Evolutionary conservation across 1,284 basidiomycete species (phyloP).

Genomic region (Naganishia sp.): DNA sequence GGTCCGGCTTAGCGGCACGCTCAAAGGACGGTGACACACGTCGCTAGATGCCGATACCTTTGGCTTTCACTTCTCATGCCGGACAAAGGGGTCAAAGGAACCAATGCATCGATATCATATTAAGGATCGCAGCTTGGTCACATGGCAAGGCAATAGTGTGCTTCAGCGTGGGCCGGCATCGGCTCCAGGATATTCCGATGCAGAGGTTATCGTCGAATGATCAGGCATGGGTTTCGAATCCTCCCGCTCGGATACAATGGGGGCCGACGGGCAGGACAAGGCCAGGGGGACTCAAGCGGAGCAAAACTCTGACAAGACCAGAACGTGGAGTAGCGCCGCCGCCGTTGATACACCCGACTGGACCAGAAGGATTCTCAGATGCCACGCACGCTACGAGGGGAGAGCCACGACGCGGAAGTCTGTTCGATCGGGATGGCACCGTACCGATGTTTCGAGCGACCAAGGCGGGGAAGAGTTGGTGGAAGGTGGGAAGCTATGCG

Average conservation of each 20-base stretch:
- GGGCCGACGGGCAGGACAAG: conserved; percentile 7
- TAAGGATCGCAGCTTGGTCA: no score
- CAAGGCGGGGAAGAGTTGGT: conserved; percentile 15
- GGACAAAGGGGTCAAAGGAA: no score
- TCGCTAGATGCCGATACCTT: no score
- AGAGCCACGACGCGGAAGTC: background rate
- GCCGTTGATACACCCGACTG: conserved; percentile 80
- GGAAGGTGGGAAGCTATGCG: conserved; percentile 14
- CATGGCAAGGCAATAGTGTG: no score
- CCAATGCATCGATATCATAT: no score
- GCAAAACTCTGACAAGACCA: conserved; percentile 93
- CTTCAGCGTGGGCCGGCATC: background rate
- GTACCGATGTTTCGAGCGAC: background rate
- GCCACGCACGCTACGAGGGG: conserved; percentile 40
- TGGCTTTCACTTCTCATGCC: no score
- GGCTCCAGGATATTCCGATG: background rate
- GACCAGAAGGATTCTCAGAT: conserved; percentile 52
- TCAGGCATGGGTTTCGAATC: background rate
- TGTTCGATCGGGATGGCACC: background rate
- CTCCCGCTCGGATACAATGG: background rate
- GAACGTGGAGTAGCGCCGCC: conserved; percentile 90
- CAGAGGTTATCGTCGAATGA: conserved; percentile 3
- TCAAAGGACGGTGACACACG: no score
- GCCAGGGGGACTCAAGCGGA: conserved; percentile 57
- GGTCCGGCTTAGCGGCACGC: no score